Percentiles rank a stretch among this genome's conserved stretches.
Conservation (phyloP, 2,329 filamentous ascomycete species). For the Beauveria medogensis region DNA sequence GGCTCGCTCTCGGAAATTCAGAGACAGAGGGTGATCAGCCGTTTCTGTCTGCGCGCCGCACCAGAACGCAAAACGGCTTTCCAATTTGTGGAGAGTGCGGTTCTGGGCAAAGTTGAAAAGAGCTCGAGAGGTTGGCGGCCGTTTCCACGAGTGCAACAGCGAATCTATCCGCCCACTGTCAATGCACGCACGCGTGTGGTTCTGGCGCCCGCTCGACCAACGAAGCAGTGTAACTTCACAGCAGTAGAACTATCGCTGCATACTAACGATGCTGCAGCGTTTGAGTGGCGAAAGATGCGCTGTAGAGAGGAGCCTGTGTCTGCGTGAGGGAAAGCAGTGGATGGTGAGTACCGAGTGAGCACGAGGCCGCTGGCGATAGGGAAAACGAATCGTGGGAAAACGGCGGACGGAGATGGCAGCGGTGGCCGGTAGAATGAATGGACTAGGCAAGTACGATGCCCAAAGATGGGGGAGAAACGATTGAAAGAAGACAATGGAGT, state of each 20-base stretch:
- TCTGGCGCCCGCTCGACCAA: not conserved
- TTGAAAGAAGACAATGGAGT: not conserved
- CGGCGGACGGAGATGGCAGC: not conserved
- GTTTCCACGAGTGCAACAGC: not conserved
- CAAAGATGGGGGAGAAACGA: not conserved
- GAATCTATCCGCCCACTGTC: not conserved
- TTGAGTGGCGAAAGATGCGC: not conserved
- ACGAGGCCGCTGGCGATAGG: not conserved
- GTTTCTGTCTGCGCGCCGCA: not conserved
- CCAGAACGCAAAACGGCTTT: not conserved
- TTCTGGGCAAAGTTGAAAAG: not conserved
- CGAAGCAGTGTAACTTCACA: not conserved
- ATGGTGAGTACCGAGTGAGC: not conserved
- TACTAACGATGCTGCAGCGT: conserved; percentile 2
- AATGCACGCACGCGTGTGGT: not conserved
- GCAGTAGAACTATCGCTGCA: not conserved
- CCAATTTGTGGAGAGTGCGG: not conserved
- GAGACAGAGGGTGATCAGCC: not conserved
- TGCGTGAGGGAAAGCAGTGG: not conserved
- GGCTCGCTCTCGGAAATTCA: not conserved
- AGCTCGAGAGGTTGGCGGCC: not conserved
- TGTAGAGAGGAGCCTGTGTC: not conserved
- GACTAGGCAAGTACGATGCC: not conserved
- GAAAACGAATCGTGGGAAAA: not conserved
- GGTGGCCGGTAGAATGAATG: not conserved